Evolutionary conservation across 768 basidiomycete genomes (phyloP).

Genomic region (Podaxis sp.): DNA sequence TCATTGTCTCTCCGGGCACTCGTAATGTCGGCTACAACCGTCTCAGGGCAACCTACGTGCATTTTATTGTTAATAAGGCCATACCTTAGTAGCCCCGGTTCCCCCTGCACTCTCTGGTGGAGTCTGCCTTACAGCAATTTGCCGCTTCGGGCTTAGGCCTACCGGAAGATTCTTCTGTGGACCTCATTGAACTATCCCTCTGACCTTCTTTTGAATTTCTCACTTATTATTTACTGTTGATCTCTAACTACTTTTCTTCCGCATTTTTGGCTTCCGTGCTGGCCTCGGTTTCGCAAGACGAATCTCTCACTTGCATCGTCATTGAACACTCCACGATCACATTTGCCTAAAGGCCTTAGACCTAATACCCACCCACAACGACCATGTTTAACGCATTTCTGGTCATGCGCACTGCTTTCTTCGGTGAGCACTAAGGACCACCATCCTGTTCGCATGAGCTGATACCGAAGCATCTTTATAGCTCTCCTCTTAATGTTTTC

Average conservation of each 20-base stretch:
- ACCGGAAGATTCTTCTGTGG: background rate
- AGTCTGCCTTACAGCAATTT: slow-evolving; percentile 13
- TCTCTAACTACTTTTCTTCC: slow-evolving; percentile 6
- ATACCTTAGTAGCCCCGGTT: background rate
- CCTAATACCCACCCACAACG: background rate
- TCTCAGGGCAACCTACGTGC: background rate
- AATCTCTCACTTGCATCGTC: background rate
- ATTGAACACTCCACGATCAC: background rate
- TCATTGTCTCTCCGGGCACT: background rate
- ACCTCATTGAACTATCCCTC: background rate
- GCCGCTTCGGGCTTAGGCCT: slow-evolving; percentile 11
- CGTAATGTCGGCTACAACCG: background rate
- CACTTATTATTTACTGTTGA: slow-evolving; percentile 5
- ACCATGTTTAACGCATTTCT: slow-evolving; percentile 52
- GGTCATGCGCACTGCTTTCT: slow-evolving; percentile 52
- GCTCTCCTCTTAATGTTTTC: slow-evolving; percentile 51
- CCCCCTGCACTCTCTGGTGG: slow-evolving; percentile 27
- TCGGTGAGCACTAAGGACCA: slow-evolving; percentile 40
- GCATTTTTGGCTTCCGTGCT: slow-evolving; percentile 8
- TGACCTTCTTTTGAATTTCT: slow-evolving; percentile 9
- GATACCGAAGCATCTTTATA: slow-evolving; percentile 19
- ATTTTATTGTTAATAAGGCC: slow-evolving; percentile 4
- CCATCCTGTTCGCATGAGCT: background rate
- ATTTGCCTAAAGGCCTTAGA: background rate
- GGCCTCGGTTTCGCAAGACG: slow-evolving; percentile 4